Evolutionary conservation across 1,284 basidiomycete species (phyloP).

Genomic region (Cutaneotrichosporon sp.): DNA sequence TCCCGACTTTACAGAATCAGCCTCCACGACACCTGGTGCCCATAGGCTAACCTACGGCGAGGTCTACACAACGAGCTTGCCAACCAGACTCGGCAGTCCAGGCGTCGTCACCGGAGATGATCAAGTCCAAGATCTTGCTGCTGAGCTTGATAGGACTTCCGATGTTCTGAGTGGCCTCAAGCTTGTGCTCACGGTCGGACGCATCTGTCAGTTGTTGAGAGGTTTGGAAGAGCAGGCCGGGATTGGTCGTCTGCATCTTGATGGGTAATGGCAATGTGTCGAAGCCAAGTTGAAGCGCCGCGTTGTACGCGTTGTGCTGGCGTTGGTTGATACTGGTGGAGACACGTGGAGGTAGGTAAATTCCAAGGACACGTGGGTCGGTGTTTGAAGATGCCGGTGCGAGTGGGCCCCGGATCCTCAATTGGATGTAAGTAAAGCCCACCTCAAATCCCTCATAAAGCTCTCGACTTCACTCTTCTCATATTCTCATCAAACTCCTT

Average conservation of each 20-base stretch:
- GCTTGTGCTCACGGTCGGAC: conserved; percentile 67
- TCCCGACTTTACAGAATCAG: conserved; percentile 62
- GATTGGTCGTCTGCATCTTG: conserved; percentile 55
- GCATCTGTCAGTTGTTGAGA: conserved; percentile 71
- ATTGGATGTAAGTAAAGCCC: no score
- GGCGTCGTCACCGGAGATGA: conserved; percentile 63
- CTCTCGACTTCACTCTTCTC: no score
- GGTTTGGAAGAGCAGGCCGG: conserved; percentile 62
- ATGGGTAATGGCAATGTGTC: neutral
- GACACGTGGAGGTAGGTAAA: no score
- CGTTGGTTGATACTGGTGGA: no score
- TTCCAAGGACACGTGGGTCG: no score
- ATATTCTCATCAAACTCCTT: no score
- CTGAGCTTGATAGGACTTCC: conserved; percentile 73
- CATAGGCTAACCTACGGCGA: conserved; percentile 61
- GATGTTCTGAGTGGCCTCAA: conserved; percentile 66
- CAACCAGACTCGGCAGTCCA: conserved; percentile 86
- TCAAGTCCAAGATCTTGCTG: conserved; percentile 71
- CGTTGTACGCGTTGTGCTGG: neutral
- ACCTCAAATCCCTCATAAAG: no score
- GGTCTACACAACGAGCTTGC: conserved; percentile 67
- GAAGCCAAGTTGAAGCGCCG: neutral
- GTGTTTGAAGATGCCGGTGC: no score
- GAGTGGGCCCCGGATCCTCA: no score
- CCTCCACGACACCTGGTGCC: neutral